Conservation (phyloP, 345 rosid genomes). For the Hirschfeldia incana region DNA sequence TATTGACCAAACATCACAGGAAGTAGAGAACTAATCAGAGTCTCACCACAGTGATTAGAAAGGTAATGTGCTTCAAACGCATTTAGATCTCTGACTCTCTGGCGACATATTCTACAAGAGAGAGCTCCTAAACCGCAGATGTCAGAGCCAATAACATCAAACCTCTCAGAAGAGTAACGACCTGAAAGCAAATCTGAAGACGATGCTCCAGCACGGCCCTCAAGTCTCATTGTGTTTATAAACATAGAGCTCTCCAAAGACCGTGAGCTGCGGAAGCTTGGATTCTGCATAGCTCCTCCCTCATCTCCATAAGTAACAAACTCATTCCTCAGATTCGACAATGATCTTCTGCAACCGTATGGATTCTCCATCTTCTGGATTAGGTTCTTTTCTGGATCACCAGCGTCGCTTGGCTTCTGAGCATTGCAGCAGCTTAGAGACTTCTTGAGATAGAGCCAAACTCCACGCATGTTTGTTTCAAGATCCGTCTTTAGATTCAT, state of each 20-base stretch:
- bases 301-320: constrained; percentile 37
- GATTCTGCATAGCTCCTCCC: constrained; percentile 38
- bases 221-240: constrained; percentile 31
- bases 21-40: not conserved
- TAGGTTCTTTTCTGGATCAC: constrained; percentile 36
- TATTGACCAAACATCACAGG: not conserved
- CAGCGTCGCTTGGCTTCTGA: constrained; percentile 37
- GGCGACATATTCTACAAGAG: constrained; percentile 54
- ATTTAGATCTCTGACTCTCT: constrained; percentile 46
- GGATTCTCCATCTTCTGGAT: constrained; percentile 7
- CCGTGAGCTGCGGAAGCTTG: constrained; percentile 47
- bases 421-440: constrained; percentile 46
- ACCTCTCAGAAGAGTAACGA: constrained; percentile 30
- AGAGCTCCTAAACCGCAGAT: constrained; percentile 32
- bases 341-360: constrained; percentile 46
- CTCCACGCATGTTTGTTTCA: constrained; percentile 39
- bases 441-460: constrained; percentile 55
- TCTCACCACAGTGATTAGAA: constrained; percentile 62
- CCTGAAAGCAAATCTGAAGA: constrained; percentile 18
- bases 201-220: constrained; percentile 40
- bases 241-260: constrained; percentile 50
- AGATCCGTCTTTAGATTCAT: constrained; percentile 21
- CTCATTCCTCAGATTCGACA: constrained; percentile 45
- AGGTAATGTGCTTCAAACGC: constrained; percentile 59
- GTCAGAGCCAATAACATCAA: constrained; percentile 32